phyloP scores from a whole-genome alignment of 306 rosid genomes.

The Benincasa hispida region DNA sequence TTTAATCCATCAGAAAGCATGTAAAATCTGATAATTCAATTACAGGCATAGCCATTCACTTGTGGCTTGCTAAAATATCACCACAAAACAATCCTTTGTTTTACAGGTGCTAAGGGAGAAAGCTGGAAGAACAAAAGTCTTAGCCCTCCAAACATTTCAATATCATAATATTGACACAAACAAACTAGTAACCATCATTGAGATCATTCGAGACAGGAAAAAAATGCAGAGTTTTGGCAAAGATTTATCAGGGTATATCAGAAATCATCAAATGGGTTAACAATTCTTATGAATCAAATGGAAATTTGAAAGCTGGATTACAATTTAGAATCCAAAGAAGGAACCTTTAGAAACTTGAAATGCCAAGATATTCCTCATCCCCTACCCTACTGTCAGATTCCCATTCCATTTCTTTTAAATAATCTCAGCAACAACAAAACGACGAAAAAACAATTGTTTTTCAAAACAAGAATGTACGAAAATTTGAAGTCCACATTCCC shows the following conservation, averaged over 20 bases:
- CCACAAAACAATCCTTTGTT: background rate
- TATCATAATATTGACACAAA: background rate
- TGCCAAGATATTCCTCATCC: background rate
- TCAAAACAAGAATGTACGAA: background rate
- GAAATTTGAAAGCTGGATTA: background rate
- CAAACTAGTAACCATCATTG: background rate
- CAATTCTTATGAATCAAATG: background rate
- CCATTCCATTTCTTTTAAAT: background rate
- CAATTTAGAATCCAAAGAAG: background rate
- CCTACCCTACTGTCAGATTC: conserved; percentile 1
- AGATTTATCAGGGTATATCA: background rate
- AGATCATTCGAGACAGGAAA: background rate
- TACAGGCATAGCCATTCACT: background rate
- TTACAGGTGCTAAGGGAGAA: background rate
- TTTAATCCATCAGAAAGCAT: background rate
- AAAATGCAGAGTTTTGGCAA: background rate
- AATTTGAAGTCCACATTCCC: background rate
- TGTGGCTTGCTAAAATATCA: background rate
- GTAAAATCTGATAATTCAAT: background rate
- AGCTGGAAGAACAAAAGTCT: background rate
- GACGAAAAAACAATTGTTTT: background rate
- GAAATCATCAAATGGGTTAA: background rate
- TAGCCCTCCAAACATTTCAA: background rate
- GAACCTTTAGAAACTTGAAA: background rate
- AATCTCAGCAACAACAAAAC: background rate